Evolutionary conservation across 192 early-diverging fungal species (phyloP).

Genomic region (Phycomyces nitens): DNA sequence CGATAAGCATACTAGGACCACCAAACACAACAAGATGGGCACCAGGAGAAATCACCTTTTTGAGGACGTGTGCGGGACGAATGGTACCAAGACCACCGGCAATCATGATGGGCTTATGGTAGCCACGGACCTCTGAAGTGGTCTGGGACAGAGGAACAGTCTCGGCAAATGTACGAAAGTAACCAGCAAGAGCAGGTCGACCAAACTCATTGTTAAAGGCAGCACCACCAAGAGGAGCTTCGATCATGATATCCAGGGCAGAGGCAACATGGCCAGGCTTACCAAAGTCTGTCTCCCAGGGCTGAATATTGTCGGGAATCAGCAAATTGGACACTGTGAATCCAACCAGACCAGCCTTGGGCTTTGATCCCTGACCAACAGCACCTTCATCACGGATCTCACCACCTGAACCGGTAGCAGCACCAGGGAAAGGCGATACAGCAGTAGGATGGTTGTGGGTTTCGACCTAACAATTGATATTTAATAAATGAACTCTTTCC

Average conservation of each 20-base stretch:
- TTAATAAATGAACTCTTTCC: too few relatives aligned
- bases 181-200: constrained; percentile 89
- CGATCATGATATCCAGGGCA: constrained; percentile 95
- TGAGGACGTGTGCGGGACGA: constrained; percentile 84
- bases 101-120: constrained; percentile 99
- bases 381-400: constrained; percentile 99
- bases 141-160: constrained; percentile 49
- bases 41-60: constrained; percentile 79
- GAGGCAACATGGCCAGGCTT: constrained; percentile 89
- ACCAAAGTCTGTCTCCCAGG: constrained; percentile 89
- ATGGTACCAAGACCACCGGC: constrained; percentile 96
- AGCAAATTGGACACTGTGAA: constrained; percentile 94
- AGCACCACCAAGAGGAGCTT: constrained; percentile 95
- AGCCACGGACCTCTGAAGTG: constrained; percentile 79
- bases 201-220: constrained; percentile 99
- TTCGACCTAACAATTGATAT: constrained; percentile 73
- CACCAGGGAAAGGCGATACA: constrained; percentile 97
- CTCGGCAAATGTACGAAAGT: constrained; percentile 92
- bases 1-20: constrained; percentile 97
- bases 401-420: constrained; percentile 97
- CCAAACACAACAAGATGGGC: constrained; percentile 86
- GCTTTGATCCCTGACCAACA: constrained; percentile 92
- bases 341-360: constrained; percentile 93
- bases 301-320: constrained; percentile 86
- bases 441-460: constrained; percentile 99